Evolutionary conservation across 495 filamentous ascomycete genomes (phyloP).

Genomic region (Cercophora scortea): DNA sequence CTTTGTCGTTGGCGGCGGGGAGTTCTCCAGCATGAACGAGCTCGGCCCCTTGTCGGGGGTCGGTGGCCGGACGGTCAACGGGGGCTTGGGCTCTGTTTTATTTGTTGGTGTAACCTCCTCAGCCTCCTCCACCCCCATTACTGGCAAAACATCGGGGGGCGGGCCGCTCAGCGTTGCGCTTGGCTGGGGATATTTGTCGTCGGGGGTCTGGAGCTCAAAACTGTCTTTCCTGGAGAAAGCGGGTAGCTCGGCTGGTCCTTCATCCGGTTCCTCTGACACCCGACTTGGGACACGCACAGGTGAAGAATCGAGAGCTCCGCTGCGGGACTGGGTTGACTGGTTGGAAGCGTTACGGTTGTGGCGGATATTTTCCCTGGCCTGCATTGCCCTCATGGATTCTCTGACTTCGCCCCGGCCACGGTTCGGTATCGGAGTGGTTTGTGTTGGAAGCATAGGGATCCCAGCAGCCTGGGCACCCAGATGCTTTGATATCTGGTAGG

Average conservation of each 20-base stretch:
- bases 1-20: constrained; percentile 71
- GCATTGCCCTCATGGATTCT: constrained; percentile 89
- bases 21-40: constrained; percentile 46
- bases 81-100: constrained; percentile 13
- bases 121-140: constrained; percentile 20
- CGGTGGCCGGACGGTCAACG: constrained; percentile 11
- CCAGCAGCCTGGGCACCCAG: constrained; percentile 73
- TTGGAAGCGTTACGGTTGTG: constrained; percentile 50
- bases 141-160: constrained; percentile 27
- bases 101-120: constrained; percentile 20
- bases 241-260: constrained; percentile 28
- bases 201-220: constrained; percentile 46
- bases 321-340: constrained; percentile 22
- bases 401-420: constrained; percentile 72
- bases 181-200: constrained; percentile 50
- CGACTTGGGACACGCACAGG: constrained; percentile 53
- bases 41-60: constrained; percentile 35
- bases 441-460: constrained; percentile 76
- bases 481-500: constrained; percentile 92
- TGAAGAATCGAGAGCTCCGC: constrained; percentile 43
- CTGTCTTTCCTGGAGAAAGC: constrained; percentile 29
- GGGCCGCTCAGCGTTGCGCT: constrained; percentile 46
- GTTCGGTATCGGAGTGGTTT: constrained; percentile 83
- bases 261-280: constrained; percentile 58
- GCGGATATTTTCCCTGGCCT: constrained; percentile 60